phyloP scores from a whole-genome alignment of 352 stramenopile genomes.

The Phytophthora rubi region DNA sequence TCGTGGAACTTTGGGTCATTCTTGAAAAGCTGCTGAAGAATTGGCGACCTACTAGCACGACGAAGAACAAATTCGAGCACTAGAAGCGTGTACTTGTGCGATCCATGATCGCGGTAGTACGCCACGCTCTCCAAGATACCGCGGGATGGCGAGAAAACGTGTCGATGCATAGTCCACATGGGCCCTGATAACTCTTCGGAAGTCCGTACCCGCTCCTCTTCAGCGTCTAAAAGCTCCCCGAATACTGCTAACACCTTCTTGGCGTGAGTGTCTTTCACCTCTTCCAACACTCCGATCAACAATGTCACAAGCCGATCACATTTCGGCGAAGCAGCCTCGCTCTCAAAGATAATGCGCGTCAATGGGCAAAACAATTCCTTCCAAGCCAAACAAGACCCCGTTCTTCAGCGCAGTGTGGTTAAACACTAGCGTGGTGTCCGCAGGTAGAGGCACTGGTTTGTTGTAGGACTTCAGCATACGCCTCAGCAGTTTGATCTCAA shows the following conservation, averaged over 20 bases:
- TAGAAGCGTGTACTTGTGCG: conserved; percentile 58
- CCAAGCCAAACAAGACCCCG: conserved; percentile 43
- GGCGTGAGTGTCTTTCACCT: conserved; percentile 59
- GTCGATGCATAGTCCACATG: conserved; percentile 40
- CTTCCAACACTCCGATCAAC: conserved; percentile 67
- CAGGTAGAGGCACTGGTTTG: background rate
- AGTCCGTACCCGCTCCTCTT: conserved; percentile 14
- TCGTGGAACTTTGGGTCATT: conserved; percentile 33
- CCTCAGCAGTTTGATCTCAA: conserved; percentile 27
- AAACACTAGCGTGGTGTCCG: conserved; percentile 51
- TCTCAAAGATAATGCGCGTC: conserved; percentile 26
- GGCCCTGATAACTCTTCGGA: background rate
- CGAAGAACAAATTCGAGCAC: conserved; percentile 60
- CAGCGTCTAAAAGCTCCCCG: conserved; percentile 43
- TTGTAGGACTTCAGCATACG: conserved; percentile 22
- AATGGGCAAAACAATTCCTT: conserved; percentile 30
- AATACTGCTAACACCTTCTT: conserved; percentile 56
- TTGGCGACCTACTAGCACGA: conserved; percentile 29
- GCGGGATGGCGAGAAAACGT: conserved; percentile 61
- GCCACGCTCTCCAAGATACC: conserved; percentile 63
- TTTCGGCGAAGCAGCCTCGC: conserved; percentile 24
- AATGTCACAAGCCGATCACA: conserved; percentile 58
- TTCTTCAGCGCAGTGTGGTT: conserved; percentile 58
- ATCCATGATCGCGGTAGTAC: conserved; percentile 68
- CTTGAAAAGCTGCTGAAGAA: conserved; percentile 53